Evolutionary conservation across 1,284 basidiomycete species (phyloP).

Genomic region (Leccinum pachyderme): DNA sequence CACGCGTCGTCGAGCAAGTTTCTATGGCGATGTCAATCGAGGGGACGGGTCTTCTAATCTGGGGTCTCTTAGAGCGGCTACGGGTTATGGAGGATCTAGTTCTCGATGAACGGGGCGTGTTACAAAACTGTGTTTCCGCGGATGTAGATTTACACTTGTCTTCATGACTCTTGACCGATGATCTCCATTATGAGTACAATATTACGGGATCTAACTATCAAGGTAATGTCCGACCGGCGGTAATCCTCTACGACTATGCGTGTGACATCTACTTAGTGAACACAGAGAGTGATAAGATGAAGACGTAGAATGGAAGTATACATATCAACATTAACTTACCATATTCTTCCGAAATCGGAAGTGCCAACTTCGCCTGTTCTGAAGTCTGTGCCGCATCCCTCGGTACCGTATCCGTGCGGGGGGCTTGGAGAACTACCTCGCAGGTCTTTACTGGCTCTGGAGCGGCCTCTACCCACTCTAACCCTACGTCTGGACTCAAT

Average conservation of each 20-base stretch:
- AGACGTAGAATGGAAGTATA: neutral
- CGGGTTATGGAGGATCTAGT: slow-evolving; percentile 68
- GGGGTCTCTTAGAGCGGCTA: slow-evolving; percentile 63
- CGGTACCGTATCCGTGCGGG: slow-evolving; percentile 19
- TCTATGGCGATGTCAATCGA: slow-evolving; percentile 47
- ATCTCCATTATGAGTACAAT: neutral
- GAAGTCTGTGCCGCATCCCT: slow-evolving; percentile 7
- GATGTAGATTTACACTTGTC: neutral
- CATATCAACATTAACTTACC: neutral
- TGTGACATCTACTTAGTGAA: slow-evolving; percentile 17
- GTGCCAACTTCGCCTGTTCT: slow-evolving; percentile 4
- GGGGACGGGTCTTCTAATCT: slow-evolving; percentile 68
- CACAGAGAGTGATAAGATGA: neutral
- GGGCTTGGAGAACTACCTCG: slow-evolving; percentile 29
- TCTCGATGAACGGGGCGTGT: slow-evolving; percentile 40
- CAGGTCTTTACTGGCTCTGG: slow-evolving; percentile 56
- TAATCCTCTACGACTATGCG: neutral
- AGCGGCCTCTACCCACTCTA: slow-evolving; percentile 48
- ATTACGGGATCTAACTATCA: neutral
- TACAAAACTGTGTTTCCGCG: neutral
- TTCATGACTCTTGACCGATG: neutral
- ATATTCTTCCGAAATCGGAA: slow-evolving; percentile 1
- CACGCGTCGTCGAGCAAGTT: slow-evolving; percentile 27
- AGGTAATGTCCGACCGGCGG: neutral
- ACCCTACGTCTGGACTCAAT: slow-evolving; percentile 12